phyloP scores from a whole-genome alignment of 2,329 filamentous ascomycete species.

The Colletotrichum sp. region DNA sequence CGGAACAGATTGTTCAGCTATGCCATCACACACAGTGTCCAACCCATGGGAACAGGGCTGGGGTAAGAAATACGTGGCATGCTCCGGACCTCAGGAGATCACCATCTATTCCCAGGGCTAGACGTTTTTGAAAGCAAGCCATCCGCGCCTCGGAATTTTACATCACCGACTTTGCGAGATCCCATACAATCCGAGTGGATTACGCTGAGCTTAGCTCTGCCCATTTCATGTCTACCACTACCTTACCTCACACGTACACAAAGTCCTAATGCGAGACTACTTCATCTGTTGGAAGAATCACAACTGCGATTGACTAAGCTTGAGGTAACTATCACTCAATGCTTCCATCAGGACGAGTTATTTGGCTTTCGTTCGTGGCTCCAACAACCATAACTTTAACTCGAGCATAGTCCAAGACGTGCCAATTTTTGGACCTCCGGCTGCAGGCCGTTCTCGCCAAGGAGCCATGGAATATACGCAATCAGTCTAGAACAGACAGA shows the following conservation, averaged over 20 bases:
- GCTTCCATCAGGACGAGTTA: not conserved
- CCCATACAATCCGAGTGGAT: not conserved
- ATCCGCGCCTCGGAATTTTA: not conserved
- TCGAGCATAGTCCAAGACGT: not conserved
- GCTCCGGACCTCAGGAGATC: not conserved
- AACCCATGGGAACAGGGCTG: not conserved
- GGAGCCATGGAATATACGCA: not conserved
- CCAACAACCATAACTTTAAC: not conserved
- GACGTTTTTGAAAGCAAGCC: not conserved
- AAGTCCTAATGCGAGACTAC: not conserved
- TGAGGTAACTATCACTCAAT: not conserved
- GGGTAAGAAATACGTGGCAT: not conserved
- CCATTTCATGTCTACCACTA: not conserved
- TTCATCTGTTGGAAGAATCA: not conserved
- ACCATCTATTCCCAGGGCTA: not conserved
- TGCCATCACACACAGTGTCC: not conserved
- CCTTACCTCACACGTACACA: not conserved
- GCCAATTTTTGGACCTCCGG: not conserved
- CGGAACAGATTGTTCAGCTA: not conserved
- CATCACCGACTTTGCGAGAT: not conserved
- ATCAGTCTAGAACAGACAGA: not conserved
- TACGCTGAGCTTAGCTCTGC: not conserved
- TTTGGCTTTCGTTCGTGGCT: not conserved
- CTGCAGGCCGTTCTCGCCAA: not conserved
- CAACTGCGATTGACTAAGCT: not conserved